Evolutionary conservation across 1,284 basidiomycete genomes (phyloP).

Genomic region (Ustilago shanxiensis): DNA sequence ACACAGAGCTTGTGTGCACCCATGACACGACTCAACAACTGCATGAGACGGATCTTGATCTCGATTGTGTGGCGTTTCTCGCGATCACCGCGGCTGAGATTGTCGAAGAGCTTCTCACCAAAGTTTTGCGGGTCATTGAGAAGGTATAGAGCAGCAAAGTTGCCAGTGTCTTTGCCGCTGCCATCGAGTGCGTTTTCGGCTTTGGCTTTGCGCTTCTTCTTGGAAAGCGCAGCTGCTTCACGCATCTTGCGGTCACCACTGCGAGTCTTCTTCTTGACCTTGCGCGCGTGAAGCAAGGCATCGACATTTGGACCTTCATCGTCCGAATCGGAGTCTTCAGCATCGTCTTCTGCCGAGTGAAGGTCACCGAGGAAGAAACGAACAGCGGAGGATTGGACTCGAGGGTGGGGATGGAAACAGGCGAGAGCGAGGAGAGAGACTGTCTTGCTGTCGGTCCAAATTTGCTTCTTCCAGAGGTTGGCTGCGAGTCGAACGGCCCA

Average conservation of each 20-base stretch:
- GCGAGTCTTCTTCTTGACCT: conserved; percentile 68
- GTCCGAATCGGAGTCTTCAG: conserved; percentile 49
- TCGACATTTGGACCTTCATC: conserved; percentile 56
- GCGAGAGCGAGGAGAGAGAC: conserved; percentile 92
- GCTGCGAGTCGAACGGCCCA: conserved; percentile 96
- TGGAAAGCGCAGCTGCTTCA: conserved; percentile 59
- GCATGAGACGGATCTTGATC: conserved; percentile 97
- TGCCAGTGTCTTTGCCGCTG: conserved; percentile 70
- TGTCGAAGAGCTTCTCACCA: conserved; percentile 92
- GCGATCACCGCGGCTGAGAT: conserved; percentile 78
- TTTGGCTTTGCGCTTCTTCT: conserved; percentile 56
- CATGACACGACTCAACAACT: conserved; percentile 95
- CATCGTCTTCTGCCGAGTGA: conserved; percentile 66
- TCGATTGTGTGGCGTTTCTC: conserved; percentile 90
- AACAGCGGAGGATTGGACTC: conserved; percentile 94
- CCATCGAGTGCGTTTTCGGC: conserved; percentile 52
- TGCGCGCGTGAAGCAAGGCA: conserved; percentile 64
- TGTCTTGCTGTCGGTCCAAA: conserved; percentile 94
- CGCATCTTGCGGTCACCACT: conserved; percentile 65
- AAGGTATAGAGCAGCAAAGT: conserved; percentile 93
- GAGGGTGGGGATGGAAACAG: conserved; percentile 91
- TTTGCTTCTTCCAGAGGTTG: conserved; percentile 92
- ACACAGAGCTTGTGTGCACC: conserved; percentile 92
- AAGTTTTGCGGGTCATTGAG: conserved; percentile 96
- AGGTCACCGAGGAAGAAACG: conserved; percentile 90